Base-by-base conservation (phyloP, 345 rosid genomes). In the Rhizophora apiculata region DNA sequence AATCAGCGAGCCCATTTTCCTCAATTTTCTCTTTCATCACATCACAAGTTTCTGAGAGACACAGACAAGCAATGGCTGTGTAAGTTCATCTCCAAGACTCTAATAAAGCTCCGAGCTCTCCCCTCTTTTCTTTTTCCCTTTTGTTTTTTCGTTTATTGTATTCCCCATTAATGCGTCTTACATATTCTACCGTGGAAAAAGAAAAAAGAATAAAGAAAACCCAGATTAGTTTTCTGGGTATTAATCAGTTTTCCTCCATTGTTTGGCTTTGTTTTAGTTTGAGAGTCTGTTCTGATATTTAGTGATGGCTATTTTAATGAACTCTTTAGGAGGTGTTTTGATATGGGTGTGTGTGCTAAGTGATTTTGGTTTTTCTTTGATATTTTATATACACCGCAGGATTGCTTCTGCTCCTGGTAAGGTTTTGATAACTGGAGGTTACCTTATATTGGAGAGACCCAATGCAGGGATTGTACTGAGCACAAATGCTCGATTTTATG, bases 371-470 rank as follows among this genome's bases (percentile, higher is more conserved):
- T 54, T 49, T 26, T 32, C 24, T 64, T 51, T 63, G 24, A 43
- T 43, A 39, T 11, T 43, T 13, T 68, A 21, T 46, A 34, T 18
- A n/a, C 39, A 10, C 27, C 48, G 55, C 74, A 94, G 98, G 60
- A 89, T 90, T 79, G 96, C 96, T 78, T 95, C 98, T 70, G 98
- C 99, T 74, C 98, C 99, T 49, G 97, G 98, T 73, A 95, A 95
- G 85, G 98, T 95, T 62, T 83, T 95, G 88, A 78, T 95, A 80
- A 85, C 97, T 9, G 99, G 99, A 5, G 98, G 99, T 6, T 95
- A 95, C 71, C 92, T 95, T 19, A 77, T 95, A 70, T 77, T 95
- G 69, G 99, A 95, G 86, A 90, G 88, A 80, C 98, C 99, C 22
- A 92, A 92, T 76, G 81, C 99, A 24, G 99, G 99, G 71, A 74